Evolutionary conservation across 441 rosid species (phyloP).

Genomic region (Syzygium syzygioides): DNA sequence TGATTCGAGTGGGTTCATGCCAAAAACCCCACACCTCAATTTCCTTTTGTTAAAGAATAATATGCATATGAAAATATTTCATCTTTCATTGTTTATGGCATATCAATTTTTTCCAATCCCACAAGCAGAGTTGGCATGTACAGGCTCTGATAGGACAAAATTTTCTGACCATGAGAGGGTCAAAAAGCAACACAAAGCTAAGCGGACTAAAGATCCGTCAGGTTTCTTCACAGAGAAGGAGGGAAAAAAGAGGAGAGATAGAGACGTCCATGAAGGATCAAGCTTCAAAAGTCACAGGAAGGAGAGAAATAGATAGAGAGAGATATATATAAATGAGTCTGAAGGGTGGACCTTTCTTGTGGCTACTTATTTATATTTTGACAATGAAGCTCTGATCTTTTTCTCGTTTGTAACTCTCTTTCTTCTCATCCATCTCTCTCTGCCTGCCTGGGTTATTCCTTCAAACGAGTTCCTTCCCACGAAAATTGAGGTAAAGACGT

Average conservation of each 20-base stretch:
- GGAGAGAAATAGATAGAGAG: constrained; percentile 11
- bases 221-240: constrained; percentile 74
- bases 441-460: constrained; percentile 15
- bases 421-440: constrained; percentile 6
- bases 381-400: constrained; percentile 42
- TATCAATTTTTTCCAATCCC: constrained; percentile 14
- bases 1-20: constrained; percentile 66
- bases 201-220: constrained; percentile 22
- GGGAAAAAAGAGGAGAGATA: constrained; percentile 17
- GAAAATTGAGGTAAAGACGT: not conserved
- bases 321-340: constrained; percentile 26
- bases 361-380: constrained; percentile 38
- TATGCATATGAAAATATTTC: not conserved
- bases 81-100: constrained; percentile 6
- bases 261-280: constrained; percentile 46
- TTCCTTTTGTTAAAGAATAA: not conserved
- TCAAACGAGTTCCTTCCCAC: not conserved
- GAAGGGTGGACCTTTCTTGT: constrained; percentile 49
- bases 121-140: constrained; percentile 17
- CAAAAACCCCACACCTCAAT: constrained; percentile 29
- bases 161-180: constrained; percentile 26
- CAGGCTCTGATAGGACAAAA: constrained; percentile 50
- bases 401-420: constrained; percentile 10
- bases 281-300: not conserved
- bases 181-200: constrained; percentile 2